Evolutionary conservation across 2,329 filamentous ascomycete genomes (phyloP).

Genomic region (Curvularia eragrostidis): DNA sequence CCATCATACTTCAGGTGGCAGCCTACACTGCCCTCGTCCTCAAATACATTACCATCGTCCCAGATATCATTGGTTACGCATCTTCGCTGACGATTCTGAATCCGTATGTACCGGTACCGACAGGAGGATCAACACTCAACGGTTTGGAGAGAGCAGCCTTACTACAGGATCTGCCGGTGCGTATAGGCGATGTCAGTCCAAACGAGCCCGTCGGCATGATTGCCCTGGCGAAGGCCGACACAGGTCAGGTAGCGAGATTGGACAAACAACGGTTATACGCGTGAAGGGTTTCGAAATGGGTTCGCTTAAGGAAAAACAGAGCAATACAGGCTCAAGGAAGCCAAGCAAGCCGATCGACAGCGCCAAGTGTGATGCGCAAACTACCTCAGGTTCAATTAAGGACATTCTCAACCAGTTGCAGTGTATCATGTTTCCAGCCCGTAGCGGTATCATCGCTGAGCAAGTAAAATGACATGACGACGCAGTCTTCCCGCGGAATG

Average conservation of each 20-base stretch:
- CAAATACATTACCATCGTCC: slow-evolving; percentile 39
- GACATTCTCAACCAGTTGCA: neutral
- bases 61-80: slow-evolving; percentile 31
- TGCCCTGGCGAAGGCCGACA: slow-evolving; percentile 33
- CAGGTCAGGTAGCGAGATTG: slow-evolving; percentile 25
- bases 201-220: slow-evolving; percentile 38
- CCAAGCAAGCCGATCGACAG: neutral
- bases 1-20: slow-evolving; percentile 32
- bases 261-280: slow-evolving; percentile 34
- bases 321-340: neutral
- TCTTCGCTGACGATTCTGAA: slow-evolving; percentile 26
- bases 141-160: slow-evolving; percentile 30
- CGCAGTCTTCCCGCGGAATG: neutral
- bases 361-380: neutral
- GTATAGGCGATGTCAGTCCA: slow-evolving; percentile 40
- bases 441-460: neutral
- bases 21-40: slow-evolving; percentile 36
- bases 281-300: slow-evolving; percentile 7
- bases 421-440: slow-evolving; percentile 1
- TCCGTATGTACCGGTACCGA: slow-evolving; percentile 10
- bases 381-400: neutral
- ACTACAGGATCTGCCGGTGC: slow-evolving; percentile 32
- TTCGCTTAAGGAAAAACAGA: neutral
- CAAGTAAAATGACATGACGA: neutral
- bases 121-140: slow-evolving; percentile 9